Conservation (phyloP, 495 filamentous ascomycete genomes). For the Emericellopsis terricola region DNA sequence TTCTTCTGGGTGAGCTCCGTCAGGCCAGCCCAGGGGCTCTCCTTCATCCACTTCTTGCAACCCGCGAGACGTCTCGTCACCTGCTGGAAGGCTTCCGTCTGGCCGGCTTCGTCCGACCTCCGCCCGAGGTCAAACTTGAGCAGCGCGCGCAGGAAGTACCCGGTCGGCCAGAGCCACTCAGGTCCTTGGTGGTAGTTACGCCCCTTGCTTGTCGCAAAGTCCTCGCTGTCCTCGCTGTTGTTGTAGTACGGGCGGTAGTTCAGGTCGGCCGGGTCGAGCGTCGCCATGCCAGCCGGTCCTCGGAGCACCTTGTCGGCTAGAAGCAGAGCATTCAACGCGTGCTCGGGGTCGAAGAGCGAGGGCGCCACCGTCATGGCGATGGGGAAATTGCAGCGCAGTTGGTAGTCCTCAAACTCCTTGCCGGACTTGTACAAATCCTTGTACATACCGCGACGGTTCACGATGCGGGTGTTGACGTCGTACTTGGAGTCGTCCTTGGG, state of each 20-base stretch:
- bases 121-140: constrained; percentile 76
- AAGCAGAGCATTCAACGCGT: constrained; percentile 61
- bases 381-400: constrained; percentile 83
- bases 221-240: constrained; percentile 80
- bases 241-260: constrained; percentile 90
- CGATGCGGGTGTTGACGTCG: constrained; percentile 57
- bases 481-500: constrained; percentile 51
- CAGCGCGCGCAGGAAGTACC: constrained; percentile 82
- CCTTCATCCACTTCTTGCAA: constrained; percentile 60
- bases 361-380: constrained; percentile 93
- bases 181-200: constrained; percentile 97
- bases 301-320: constrained; percentile 61
- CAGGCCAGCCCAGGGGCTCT: constrained; percentile 76
- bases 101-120: constrained; percentile 36
- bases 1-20: constrained; percentile 86
- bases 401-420: constrained; percentile 95
- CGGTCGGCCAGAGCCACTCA: constrained; percentile 98
- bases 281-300: constrained; percentile 88
- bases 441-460: constrained; percentile 90
- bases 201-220: constrained; percentile 82
- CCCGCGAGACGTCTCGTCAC: constrained; percentile 65
- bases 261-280: constrained; percentile 75
- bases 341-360: constrained; percentile 58
- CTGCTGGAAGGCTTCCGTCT: constrained; percentile 84
- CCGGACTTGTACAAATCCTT: constrained; percentile 88